Conservation (phyloP, 1,284 basidiomycete genomes). For the Testicularia cyperi region DNA sequence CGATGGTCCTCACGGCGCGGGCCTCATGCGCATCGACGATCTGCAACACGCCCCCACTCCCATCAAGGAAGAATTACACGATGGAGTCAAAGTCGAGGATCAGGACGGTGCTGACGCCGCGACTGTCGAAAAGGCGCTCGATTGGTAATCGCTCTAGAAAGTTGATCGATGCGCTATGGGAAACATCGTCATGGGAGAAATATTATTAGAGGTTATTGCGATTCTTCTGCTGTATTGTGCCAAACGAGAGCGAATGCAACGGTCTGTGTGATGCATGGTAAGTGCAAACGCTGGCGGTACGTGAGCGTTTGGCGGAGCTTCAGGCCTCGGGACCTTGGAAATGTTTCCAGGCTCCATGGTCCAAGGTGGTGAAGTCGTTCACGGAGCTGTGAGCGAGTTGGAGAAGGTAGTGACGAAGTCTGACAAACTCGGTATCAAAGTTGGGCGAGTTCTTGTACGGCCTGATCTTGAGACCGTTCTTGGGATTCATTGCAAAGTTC, state of each 20-base stretch:
- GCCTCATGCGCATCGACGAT: not conserved
- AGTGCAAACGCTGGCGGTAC: too few relatives aligned
- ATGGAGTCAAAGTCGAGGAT: not conserved
- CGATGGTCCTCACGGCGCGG: conserved; percentile 4
- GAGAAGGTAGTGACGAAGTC: conserved; percentile 30
- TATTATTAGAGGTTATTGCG: too few relatives aligned
- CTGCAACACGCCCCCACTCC: not conserved
- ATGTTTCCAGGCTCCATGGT: conserved; percentile 37
- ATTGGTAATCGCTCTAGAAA: too few relatives aligned
- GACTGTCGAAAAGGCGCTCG: conserved; percentile 9
- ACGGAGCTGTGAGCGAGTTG: conserved; percentile 38
- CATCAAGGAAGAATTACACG: conserved; percentile 13
- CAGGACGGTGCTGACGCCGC: conserved; percentile 1
- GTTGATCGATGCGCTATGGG: too few relatives aligned
- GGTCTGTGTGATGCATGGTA: too few relatives aligned
- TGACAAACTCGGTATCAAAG: conserved; percentile 44
- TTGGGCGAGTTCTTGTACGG: conserved; percentile 61
- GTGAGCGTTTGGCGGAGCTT: too few relatives aligned
- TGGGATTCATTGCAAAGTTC: conserved; percentile 83
- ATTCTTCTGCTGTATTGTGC: not conserved
- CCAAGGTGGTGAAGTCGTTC: conserved; percentile 25
- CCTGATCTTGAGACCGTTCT: conserved; percentile 77
- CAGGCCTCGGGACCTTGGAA: conserved; percentile 27
- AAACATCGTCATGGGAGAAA: too few relatives aligned
- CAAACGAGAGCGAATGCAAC: not conserved